These are phyloP conservation scores for Trematosphaeria pertusa DNA, from an alignment of 2,329 filamentous ascomycete species.

Conservation along the genomic window DNA sequence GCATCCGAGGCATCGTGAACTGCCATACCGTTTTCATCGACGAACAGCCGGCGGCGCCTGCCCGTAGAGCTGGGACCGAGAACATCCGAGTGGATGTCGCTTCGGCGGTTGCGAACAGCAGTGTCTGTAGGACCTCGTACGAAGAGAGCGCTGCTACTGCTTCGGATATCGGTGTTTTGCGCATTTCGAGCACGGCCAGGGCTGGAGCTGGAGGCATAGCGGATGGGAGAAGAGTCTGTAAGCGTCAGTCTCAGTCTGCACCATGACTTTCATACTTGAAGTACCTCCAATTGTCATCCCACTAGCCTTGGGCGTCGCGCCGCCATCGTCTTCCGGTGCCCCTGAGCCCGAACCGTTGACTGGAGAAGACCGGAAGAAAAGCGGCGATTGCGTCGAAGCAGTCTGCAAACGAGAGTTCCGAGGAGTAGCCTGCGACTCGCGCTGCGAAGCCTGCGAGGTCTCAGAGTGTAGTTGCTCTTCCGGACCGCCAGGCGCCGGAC, in stretches of 20 bases:
- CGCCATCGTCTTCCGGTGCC: conserved; percentile 61
- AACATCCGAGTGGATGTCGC: conserved; percentile 86
- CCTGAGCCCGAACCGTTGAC: conserved; percentile 51
- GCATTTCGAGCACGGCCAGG: conserved; percentile 69
- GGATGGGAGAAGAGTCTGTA: conserved; percentile 88
- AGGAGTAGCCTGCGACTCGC: conserved; percentile 54
- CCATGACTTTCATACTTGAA: conserved; percentile 16
- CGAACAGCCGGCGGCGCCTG: conserved; percentile 66
- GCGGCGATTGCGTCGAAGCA: conserved; percentile 69
- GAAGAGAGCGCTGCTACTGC: conserved; percentile 87
- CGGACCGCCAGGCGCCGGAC: conserved; percentile 52
- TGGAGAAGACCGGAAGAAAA: conserved; percentile 75
- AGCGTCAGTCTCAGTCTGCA: conserved; percentile 18
- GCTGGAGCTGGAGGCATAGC: conserved; percentile 89
- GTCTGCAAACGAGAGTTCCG: conserved; percentile 52
- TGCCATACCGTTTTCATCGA: conserved; percentile 69
- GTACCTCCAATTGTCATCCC: conserved; percentile 68
- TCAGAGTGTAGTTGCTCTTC: conserved; percentile 53
- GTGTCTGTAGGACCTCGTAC: conserved; percentile 66
- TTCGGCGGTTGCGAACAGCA: conserved; percentile 71
- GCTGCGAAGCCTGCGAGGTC: conserved; percentile 48
- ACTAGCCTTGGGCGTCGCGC: conserved; percentile 75
- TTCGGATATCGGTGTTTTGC: conserved; percentile 74
- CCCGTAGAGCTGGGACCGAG: conserved; percentile 49
- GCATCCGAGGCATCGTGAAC: conserved; percentile 63